Base-by-base conservation (phyloP, 139 green algal species). In the Coelastrella sp. region DNA sequence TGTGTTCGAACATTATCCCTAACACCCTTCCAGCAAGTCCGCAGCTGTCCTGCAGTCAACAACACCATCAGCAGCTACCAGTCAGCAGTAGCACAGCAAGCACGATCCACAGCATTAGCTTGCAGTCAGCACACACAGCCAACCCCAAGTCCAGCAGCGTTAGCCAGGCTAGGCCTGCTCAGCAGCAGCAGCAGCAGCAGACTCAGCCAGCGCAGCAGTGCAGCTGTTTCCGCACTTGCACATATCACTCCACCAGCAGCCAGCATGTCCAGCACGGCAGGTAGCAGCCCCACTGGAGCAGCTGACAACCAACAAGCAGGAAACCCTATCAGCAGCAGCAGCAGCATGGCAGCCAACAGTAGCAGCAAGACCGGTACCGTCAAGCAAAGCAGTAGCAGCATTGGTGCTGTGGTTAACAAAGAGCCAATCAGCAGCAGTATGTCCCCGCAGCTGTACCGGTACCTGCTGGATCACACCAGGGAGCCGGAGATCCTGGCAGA, bases 391-490 rank as follows among this genome's bases (percentile, higher is more conserved):
- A 74, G 20, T 20, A 75, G 10, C 23, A 59, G 13, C 81, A 61
- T 10, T 54, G 13, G 81, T 23, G 23, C 17, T 5, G 81, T 77
- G 0, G 64, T 88, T 5, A 95, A 95, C 87, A 95, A 93, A 80
- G 61, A 93, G 73, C 86, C 83, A 11, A 93, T 92, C 22, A 81
- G 81, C 6, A 87, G 78, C 17, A 79, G 75, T 5, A 95, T 97
- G 93, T 91, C 68, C 4, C 83, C 91, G 0, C 47, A 85, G 65
- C 88, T 96, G 77, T 97, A 97, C 85, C 58, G 56, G 3, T 98
- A 98, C 85, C 91, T 98, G 66, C 89, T 97, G 22, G 54, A 80
- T 3, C 95, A 97, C 88, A 98, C 95, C 0, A 84, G 94, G 4
- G 96, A 98, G 86, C 91, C 91, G 4, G 80, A 95, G 89, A 22